These are phyloP conservation scores for Boletus subcaerulescens DNA, from an alignment of 768 basidiomycete species.

Conservation along the genomic window DNA sequence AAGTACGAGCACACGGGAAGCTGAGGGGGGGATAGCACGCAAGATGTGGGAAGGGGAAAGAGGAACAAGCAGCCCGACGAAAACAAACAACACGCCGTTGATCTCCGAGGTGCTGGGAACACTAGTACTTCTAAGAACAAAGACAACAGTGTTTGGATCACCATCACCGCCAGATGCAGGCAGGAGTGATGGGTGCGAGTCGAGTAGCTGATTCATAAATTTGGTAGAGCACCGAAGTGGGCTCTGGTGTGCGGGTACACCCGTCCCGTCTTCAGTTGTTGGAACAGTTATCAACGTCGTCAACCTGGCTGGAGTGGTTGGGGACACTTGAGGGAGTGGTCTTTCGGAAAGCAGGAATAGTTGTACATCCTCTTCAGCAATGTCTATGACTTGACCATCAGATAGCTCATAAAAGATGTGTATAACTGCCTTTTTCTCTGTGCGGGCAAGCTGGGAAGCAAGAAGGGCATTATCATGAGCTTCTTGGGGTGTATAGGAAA, in stretches of 20 bases:
- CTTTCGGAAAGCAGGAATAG: constrained; percentile 56
- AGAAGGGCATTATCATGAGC: constrained; percentile 90
- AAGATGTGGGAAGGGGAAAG: constrained; percentile 56
- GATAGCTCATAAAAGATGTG: constrained; percentile 69
- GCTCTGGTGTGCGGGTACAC: constrained; percentile 5
- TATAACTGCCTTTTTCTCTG: constrained; percentile 72
- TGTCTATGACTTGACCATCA: constrained; percentile 43
- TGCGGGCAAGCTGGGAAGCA: constrained; percentile 73
- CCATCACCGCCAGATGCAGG: constrained; percentile 55
- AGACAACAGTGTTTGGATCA: constrained; percentile 63
- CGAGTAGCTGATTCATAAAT: constrained; percentile 68
- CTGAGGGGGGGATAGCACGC: constrained; percentile 56
- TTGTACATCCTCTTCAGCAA: constrained; percentile 56
- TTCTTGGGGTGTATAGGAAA: constrained; percentile 74
- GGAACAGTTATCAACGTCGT: too few species aligned
- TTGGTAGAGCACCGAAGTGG: constrained; percentile 38
- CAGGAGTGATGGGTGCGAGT: constrained; percentile 59
- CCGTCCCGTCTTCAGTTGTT: not conserved
- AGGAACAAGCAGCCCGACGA: constrained; percentile 68
- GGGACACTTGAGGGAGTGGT: constrained; percentile 23
- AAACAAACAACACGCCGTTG: constrained; percentile 62
- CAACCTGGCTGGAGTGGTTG: not conserved
- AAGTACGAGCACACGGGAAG: constrained; percentile 69
- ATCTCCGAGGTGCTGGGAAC: constrained; percentile 40
- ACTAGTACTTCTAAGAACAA: constrained; percentile 69